Base-by-base conservation (phyloP, 2,329 filamentous ascomycete species). In the Chlorencoelia australis region DNA sequence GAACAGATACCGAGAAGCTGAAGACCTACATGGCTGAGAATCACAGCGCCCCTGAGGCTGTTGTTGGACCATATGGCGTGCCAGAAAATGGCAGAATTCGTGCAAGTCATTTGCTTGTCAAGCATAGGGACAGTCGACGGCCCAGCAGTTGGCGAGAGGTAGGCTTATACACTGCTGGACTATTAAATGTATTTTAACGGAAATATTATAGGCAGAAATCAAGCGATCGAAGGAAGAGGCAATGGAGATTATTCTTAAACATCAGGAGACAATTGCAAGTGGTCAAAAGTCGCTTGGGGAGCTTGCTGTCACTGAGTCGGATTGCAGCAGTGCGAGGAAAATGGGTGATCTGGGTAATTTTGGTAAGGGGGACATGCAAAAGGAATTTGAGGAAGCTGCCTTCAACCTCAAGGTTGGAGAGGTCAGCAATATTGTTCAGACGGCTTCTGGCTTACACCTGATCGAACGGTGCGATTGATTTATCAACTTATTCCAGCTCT, bases 261-360 rank as follows among this genome's bases (percentile, higher is more conserved):
- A 95, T 60, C 80, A 94, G 60, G 56, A 69, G 47, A 75, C 75
- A 57, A 96, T 98, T 62, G 71, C 75, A 60, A 68, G 69, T 39
- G 81, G 86, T 42, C 65, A 75, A 47, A 65, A 68, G 31, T 69
- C 71, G 35, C 71, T 98, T 26, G 86, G 85, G 31, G 83, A 95
- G 47, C 71, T 98, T 47, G 91, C 91, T 9, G 73, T 77, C 41
- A 82, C 77, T 28, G 91, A 96, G 65, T 94, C 85, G 11, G 91
- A 98, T 64, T 96, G 89, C 66, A 94, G 84, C 61, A 95, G 87
- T 52, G 88, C 91, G 19, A 76, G 87, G 52, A 98, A 96, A 72
- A 76, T 79, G 48, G 91, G 91, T 39, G 91, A 98, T 59, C 66
- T 98, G 65, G 91, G 91, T 14, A 94, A 88, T 62, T 98, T 98